Evolutionary conservation across 2,329 filamentous ascomycete genomes (phyloP).

Genomic region (Curvularia sp.): DNA sequence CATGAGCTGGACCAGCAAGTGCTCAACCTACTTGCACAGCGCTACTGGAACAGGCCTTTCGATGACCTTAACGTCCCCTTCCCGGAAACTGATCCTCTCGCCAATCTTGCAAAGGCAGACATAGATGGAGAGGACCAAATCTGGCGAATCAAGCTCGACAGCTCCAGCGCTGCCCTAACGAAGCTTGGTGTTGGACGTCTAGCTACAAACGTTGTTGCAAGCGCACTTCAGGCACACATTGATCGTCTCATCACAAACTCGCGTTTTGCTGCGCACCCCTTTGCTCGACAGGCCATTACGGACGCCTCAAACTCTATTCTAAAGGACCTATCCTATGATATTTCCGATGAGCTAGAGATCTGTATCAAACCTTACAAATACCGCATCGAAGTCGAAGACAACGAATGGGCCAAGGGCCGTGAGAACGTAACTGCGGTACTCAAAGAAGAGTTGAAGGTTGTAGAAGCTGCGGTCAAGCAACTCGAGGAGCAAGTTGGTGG

Average conservation of each 20-base stretch:
- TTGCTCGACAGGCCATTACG: conserved; percentile 89
- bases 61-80: conserved; percentile 75
- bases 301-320: conserved; percentile 89
- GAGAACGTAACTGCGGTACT: conserved; percentile 82
- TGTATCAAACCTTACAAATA: conserved; percentile 99
- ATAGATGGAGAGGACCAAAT: conserved; percentile 75
- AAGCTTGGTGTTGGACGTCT: conserved; percentile 93
- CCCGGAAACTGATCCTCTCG: conserved; percentile 74
- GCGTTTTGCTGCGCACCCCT: conserved; percentile 88
- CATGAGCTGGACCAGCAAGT: conserved; percentile 93
- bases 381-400: conserved; percentile 91
- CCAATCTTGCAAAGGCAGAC: conserved; percentile 82
- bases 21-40: conserved; percentile 86
- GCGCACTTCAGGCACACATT: conserved; percentile 83
- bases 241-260: conserved; percentile 79
- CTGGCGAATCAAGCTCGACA: conserved; percentile 94
- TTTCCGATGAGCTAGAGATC: conserved; percentile 96
- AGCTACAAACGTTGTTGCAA: conserved; percentile 89
- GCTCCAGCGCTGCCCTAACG: conserved; percentile 86
- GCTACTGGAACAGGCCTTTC: conserved; percentile 97
- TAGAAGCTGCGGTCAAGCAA: conserved; percentile 76
- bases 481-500: conserved; percentile 83
- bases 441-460: conserved; percentile 86
- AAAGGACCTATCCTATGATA: conserved; percentile 94
- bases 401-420: conserved; percentile 84